phyloP scores from a whole-genome alignment of 2,329 filamentous ascomycete genomes.

The Byssoonygena ceratinophila region DNA sequence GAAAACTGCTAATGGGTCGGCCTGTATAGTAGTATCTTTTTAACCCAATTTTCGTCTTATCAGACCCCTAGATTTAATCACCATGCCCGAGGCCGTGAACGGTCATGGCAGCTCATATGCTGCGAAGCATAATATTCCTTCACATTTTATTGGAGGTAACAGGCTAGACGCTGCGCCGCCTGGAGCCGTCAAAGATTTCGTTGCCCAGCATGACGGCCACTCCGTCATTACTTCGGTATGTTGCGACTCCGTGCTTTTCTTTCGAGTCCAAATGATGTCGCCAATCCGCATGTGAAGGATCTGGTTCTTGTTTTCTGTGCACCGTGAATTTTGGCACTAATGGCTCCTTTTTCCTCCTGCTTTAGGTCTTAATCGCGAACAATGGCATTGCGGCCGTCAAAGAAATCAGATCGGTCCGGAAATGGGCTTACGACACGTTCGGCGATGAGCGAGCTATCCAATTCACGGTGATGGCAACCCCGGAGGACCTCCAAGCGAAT shows the following conservation, averaged over 20 bases:
- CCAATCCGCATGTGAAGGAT: too few species aligned
- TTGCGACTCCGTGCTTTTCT: not conserved
- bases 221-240: slow-evolving; percentile 93
- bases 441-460: slow-evolving; percentile 97
- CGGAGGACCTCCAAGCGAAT: slow-evolving; percentile 93
- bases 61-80: slow-evolving; percentile 17
- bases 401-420: slow-evolving; percentile 96
- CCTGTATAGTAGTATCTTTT: slow-evolving; percentile 10
- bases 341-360: not conserved
- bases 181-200: slow-evolving; percentile 92
- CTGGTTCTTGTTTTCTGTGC: too few species aligned
- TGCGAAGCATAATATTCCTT: slow-evolving; percentile 68
- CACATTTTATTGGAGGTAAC: slow-evolving; percentile 97
- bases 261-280: too few species aligned
- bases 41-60: slow-evolving; percentile 12
- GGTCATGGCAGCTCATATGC: slow-evolving; percentile 56
- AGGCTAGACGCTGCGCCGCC: slow-evolving; percentile 68
- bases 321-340: not conserved
- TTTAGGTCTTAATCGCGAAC: slow-evolving; percentile 92
- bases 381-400: slow-evolving; percentile 99
- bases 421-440: slow-evolving; percentile 99
- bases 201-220: slow-evolving; percentile 77
- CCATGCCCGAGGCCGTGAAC: slow-evolving; percentile 39
- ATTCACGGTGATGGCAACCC: slow-evolving; percentile 99
- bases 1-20: not conserved